Conservation (phyloP, 768 basidiomycete species). For the Amanita pallidorosea region DNA sequence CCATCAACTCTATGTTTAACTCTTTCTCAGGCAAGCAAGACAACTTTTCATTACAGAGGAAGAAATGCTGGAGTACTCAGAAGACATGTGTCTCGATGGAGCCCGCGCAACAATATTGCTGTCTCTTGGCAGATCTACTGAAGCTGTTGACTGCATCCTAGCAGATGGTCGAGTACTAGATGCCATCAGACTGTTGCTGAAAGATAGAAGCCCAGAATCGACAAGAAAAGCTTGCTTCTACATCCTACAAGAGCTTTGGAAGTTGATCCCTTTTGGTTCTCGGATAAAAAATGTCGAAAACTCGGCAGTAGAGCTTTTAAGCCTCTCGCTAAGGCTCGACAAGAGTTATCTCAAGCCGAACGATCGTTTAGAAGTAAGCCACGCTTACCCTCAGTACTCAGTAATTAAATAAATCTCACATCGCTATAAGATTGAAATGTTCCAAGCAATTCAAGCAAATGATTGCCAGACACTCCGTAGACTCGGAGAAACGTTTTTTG, state of each 20-base stretch:
- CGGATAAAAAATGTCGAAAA: slow-evolving; percentile 8
- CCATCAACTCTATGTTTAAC: neutral
- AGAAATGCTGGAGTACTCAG: slow-evolving; percentile 45
- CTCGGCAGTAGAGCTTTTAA: slow-evolving; percentile 14
- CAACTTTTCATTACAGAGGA: slow-evolving; percentile 39
- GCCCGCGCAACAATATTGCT: slow-evolving; percentile 36
- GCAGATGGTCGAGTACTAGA: slow-evolving; percentile 33
- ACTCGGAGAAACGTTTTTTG: slow-evolving; percentile 14
- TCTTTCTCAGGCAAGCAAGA: slow-evolving; percentile 29
- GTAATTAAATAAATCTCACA: neutral
- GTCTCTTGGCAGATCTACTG: slow-evolving; percentile 25
- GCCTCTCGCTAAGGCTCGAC: slow-evolving; percentile 12
- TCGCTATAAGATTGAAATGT: slow-evolving; percentile 11
- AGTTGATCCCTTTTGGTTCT: slow-evolving; percentile 28
- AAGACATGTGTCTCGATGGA: slow-evolving; percentile 39
- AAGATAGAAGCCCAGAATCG: slow-evolving; percentile 20
- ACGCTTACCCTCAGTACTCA: neutral
- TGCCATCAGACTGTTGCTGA: slow-evolving; percentile 35
- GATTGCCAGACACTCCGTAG: neutral
- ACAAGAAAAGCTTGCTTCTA: slow-evolving; percentile 23
- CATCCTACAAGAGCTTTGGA: slow-evolving; percentile 36
- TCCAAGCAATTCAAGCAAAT: slow-evolving; percentile 6
- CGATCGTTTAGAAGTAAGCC: slow-evolving; percentile 9
- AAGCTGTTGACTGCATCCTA: slow-evolving; percentile 44
- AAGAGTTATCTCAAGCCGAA: slow-evolving; percentile 5